A percentile compares a stretch with the other conserved stretches of the same genome.
Conservation (phyloP, 2,329 filamentous ascomycete genomes). For the Fusarium nelsonii region DNA sequence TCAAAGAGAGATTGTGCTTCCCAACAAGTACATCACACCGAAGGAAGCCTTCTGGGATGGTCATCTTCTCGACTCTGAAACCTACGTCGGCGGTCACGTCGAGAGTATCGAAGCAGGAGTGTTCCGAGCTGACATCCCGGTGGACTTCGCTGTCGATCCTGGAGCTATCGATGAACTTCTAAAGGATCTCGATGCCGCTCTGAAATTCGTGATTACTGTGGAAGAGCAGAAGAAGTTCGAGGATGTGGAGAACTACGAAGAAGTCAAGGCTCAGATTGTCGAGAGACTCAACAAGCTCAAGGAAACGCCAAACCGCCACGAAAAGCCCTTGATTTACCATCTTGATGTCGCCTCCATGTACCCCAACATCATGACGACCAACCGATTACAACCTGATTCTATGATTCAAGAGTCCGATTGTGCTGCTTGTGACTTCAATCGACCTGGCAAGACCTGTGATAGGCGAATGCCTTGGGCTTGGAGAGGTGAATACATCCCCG, state of each 20-base stretch:
- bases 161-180: constrained; percentile 90
- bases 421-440: constrained; percentile 97
- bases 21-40: constrained; percentile 94
- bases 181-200: constrained; percentile 84
- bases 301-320: constrained; percentile 83
- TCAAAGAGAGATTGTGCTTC: constrained; percentile 88
- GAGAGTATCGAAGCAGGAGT: constrained; percentile 99
- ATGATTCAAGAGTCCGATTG: constrained; percentile 98
- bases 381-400: constrained; percentile 96
- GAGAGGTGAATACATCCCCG: constrained; percentile 96
- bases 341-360: constrained; percentile 99
- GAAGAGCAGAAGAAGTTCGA: constrained; percentile 87
- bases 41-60: constrained; percentile 97
- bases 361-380: constrained; percentile 99
- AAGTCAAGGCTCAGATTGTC: constrained; percentile 85
- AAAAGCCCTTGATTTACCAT: constrained; percentile 94
- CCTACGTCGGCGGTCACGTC: constrained; percentile 97
- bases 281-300: constrained; percentile 79
- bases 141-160: constrained; percentile 92
- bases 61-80: constrained; percentile 95
- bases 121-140: constrained; percentile 94
- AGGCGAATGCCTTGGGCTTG: constrained; percentile 95
- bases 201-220: constrained; percentile 87
- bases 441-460: constrained; percentile 97
- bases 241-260: constrained; percentile 83